These are phyloP conservation scores for Nakazawaea ernobii DNA, from an alignment of 805 yeast species.

Conservation along the genomic window DNA sequence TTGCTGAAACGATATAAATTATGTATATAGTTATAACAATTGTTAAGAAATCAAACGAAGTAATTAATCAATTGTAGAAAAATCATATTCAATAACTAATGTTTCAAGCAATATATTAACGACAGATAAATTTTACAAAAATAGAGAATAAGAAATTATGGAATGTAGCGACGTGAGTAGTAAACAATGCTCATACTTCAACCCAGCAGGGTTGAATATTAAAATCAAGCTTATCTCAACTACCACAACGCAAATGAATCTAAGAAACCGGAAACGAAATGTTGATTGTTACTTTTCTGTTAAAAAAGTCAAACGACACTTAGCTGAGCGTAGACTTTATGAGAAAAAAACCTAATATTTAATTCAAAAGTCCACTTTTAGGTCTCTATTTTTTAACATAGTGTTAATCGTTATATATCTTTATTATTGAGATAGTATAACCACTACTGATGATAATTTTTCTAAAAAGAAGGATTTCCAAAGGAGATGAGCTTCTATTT, in stretches of 20 bases:
- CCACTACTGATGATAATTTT: constrained; percentile 68
- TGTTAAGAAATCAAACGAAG: too few relatives aligned
- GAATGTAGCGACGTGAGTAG: constrained; percentile 50
- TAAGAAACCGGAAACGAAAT: constrained; percentile 78
- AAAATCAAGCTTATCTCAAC: constrained; percentile 25
- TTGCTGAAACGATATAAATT: neutral
- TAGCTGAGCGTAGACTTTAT: constrained; percentile 50
- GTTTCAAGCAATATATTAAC: too few relatives aligned
- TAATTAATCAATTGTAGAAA: too few relatives aligned
- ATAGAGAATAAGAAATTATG: constrained; percentile 1
- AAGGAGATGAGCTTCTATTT: constrained; percentile 24
- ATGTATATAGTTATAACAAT: neutral
- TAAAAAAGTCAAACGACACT: constrained; percentile 65
- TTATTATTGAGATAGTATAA: constrained; percentile 59
- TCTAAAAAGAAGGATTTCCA: constrained; percentile 23
- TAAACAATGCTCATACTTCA: constrained; percentile 29
- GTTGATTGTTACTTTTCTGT: constrained; percentile 67
- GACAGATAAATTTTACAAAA: neutral
- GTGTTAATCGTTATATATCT: constrained; percentile 51
- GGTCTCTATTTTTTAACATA: constrained; percentile 38
- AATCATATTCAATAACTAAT: too few relatives aligned
- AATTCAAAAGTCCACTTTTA: constrained; percentile 30
- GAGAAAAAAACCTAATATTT: constrained; percentile 37
- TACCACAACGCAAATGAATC: constrained; percentile 36
- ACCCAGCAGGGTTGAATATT: constrained; percentile 22